Percentiles rank a stretch among this genome's conserved stretches.
Evolutionary conservation across 2,329 filamentous ascomycete genomes (phyloP).

Genomic region (Colletotrichum godetiae): DNA sequence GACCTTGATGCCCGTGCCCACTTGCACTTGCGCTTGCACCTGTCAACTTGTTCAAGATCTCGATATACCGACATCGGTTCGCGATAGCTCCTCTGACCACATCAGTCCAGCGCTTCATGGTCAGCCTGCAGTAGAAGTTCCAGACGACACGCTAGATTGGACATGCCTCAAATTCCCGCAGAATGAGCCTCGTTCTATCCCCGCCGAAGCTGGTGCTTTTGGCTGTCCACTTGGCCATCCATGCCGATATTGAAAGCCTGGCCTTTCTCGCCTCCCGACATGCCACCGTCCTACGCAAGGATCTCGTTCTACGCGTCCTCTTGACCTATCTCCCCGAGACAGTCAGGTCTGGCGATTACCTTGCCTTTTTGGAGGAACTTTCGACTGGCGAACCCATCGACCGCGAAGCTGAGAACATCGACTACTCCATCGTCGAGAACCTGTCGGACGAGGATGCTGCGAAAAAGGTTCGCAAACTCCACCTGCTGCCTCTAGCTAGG

Average conservation of each 20-base stretch:
- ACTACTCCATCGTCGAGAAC: constrained; percentile 65
- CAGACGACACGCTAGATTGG: constrained; percentile 9
- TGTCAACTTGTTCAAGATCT: not conserved
- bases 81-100: not conserved
- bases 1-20: constrained; percentile 4
- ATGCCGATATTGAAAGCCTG: constrained; percentile 73
- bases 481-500: constrained; percentile 67
- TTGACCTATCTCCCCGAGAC: constrained; percentile 83
- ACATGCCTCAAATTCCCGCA: constrained; percentile 37
- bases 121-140: not conserved
- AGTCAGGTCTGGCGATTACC: constrained; percentile 71
- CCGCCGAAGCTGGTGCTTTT: constrained; percentile 78
- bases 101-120: not conserved
- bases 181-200: constrained; percentile 61
- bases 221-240: constrained; percentile 75
- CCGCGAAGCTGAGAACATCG: constrained; percentile 57
- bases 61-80: not conserved
- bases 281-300: constrained; percentile 67
- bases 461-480: constrained; percentile 73
- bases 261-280: constrained; percentile 68
- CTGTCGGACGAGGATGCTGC: constrained; percentile 72
- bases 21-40: not conserved
- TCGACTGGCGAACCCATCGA: constrained; percentile 58
- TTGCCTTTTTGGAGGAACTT: constrained; percentile 69
- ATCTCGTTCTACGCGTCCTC: constrained; percentile 77